Percentiles rank a stretch among this genome's conserved stretches.
These are phyloP conservation scores for Neurospora sp. DNA, from an alignment of 495 filamentous ascomycete genomes.

Conservation along the genomic window DNA sequence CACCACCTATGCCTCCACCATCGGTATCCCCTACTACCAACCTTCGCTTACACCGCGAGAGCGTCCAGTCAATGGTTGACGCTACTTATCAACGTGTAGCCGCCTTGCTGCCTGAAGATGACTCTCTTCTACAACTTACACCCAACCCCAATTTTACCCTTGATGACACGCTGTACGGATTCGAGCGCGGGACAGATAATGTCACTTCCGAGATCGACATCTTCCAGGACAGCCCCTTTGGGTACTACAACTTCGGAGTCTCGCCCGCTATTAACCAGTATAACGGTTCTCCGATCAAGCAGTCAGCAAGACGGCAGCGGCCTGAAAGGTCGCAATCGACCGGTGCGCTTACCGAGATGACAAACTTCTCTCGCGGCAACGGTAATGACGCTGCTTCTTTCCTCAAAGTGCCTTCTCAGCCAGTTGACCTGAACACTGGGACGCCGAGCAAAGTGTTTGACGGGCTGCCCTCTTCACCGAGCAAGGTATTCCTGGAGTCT, in stretches of 20 bases:
- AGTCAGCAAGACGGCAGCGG: constrained; percentile 53
- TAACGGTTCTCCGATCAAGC: constrained; percentile 68
- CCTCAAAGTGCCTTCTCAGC: constrained; percentile 33
- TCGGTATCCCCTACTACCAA: constrained; percentile 93
- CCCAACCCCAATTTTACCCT: constrained; percentile 55
- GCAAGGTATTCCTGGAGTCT: constrained; percentile 48
- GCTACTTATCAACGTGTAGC: constrained; percentile 71
- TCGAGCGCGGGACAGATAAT: constrained; percentile 39
- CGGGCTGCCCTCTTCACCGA: constrained; percentile 32
- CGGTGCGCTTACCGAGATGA: constrained; percentile 59
- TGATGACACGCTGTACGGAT: constrained; percentile 26
- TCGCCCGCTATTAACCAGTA: constrained; percentile 26
- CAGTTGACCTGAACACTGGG: constrained; percentile 33
- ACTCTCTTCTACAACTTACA: constrained; percentile 62
- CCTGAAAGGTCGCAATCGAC: constrained; percentile 48
- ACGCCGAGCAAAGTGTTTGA: constrained; percentile 47
- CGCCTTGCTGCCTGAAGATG: constrained; percentile 37
- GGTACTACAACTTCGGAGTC: constrained; percentile 25
- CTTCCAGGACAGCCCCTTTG: constrained; percentile 52
- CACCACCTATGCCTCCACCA: constrained; percentile 68
- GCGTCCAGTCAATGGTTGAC: constrained; percentile 76
- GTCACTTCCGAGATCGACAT: constrained; percentile 56
- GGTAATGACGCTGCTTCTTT: constrained; percentile 35
- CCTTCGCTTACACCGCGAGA: constrained; percentile 81
- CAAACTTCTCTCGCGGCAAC: constrained; percentile 40